These are phyloP conservation scores for Xylariaceae sp. DNA, from an alignment of 2,329 filamentous ascomycete species.

Conservation along the genomic window DNA sequence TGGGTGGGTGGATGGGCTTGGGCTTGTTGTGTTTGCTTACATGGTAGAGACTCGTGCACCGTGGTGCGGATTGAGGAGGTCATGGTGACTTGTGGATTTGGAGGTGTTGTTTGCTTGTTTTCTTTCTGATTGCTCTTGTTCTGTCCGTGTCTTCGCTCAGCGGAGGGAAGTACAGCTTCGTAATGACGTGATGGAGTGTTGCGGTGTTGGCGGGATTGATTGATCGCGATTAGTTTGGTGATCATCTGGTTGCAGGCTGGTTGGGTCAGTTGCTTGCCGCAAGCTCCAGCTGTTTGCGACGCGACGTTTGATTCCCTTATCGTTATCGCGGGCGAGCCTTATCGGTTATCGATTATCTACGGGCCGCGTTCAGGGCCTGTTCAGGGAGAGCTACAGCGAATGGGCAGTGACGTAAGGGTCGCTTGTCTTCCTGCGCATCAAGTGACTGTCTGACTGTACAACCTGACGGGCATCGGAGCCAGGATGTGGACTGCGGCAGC, in stretches of 20 bases:
- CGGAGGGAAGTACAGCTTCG: background rate
- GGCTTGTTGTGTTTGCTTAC: conserved; percentile 44
- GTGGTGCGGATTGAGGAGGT: conserved; percentile 64
- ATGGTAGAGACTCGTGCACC: conserved; percentile 76
- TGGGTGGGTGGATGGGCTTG: background rate
- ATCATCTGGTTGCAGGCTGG: too few species aligned
- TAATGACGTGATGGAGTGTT: background rate
- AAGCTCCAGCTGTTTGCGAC: background rate
- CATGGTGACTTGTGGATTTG: conserved; percentile 23
- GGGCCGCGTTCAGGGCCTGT: too few species aligned
- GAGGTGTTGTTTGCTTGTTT: background rate
- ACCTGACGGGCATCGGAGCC: too few species aligned
- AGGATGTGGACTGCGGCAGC: background rate
- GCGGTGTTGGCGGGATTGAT: background rate
- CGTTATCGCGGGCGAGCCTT: background rate
- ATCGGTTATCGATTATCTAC: too few species aligned
- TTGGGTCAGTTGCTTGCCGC: background rate
- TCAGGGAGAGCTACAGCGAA: background rate
- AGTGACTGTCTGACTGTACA: too few species aligned
- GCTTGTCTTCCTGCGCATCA: background rate
- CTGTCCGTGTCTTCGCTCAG: background rate
- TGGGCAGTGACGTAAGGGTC: background rate
- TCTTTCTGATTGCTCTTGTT: background rate
- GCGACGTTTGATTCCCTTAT: background rate
- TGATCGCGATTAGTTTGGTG: background rate